phyloP scores from a whole-genome alignment of 2,329 filamentous ascomycete genomes.

The Stagonosporopsis cucurbitacearum region DNA sequence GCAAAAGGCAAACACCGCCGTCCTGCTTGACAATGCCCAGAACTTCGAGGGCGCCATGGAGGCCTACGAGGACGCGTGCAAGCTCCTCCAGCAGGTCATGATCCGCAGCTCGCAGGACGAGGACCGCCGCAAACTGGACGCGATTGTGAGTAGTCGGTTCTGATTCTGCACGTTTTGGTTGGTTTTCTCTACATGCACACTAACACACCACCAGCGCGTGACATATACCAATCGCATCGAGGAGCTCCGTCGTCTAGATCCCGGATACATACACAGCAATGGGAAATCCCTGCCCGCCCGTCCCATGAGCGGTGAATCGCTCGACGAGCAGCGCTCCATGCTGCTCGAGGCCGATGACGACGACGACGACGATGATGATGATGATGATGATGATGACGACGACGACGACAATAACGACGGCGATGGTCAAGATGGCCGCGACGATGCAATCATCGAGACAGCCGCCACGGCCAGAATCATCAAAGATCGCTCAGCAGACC shows the following conservation, averaged over 20 bases:
- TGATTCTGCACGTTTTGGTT: not conserved
- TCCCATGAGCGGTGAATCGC: conserved; percentile 67
- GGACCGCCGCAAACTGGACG: conserved; percentile 87
- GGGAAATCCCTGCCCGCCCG: conserved; percentile 80
- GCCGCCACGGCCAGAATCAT: conserved; percentile 61
- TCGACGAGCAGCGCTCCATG: conserved; percentile 49
- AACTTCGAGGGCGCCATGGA: conserved; percentile 91
- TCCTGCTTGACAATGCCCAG: conserved; percentile 93
- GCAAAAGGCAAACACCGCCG: conserved; percentile 94
- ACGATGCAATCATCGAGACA: conserved; percentile 57
- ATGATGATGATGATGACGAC: conserved; percentile 36
- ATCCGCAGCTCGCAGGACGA: conserved; percentile 82
- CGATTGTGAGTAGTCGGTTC: conserved; percentile 73
- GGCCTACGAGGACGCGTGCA: conserved; percentile 90
- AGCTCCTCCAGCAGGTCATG: conserved; percentile 86
- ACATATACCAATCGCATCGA: conserved; percentile 91
- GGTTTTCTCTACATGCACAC: not conserved
- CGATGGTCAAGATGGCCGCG: conserved; percentile 46
- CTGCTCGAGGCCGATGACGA: conserved; percentile 44
- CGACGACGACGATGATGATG: conserved; percentile 43
- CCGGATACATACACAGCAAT: conserved; percentile 56
- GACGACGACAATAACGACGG: conserved; percentile 44
- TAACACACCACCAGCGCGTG: conserved; percentile 65
- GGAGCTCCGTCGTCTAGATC: conserved; percentile 77
- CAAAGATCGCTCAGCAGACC: conserved; percentile 49